Evolutionary conservation across 1,284 basidiomycete species (phyloP), one percentile per base, ranked within the genome.

Genomic region (Leccinum fuscescens): DNA sequence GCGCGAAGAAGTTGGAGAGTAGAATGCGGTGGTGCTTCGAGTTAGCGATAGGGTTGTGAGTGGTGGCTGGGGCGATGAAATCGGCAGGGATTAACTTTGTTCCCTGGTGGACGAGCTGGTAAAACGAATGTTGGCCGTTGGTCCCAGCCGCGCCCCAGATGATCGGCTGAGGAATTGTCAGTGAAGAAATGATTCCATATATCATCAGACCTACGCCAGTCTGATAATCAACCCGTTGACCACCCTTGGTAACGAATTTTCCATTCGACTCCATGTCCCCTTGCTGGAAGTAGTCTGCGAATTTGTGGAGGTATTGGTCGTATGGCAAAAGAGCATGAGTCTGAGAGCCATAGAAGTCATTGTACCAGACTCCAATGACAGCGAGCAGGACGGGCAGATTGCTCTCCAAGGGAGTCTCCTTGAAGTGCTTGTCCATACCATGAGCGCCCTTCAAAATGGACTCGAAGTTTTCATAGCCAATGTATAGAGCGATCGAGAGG

Each of bases 241-340:
- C 96, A 67, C 87, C 83, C 81, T 98, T 99, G 69, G 96, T 98
- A 66, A 98, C 84, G 63, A 87, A 93, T 82, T 99, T 99, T 64
- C 96, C 96, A 77, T 99, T 98, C 22, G 94, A 97, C 79, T 99
- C 96, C 96, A 99, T 99, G 78, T 99, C 96, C 52, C 96, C 96
- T 81, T 99, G 96, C 78, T 99, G 96, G 92, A 99, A 99, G 83
- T 99, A 99, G 79, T 98, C 96, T 59, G 96, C 96, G 73, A 99
- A 99, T 78, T 97, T 97, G 85, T 97, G 93, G 69, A 99, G 81
- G 79, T 99, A 99, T 77, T 99, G 96, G 78, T 99, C 97, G 74
- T 99, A 99, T 4, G 96, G 96, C 35, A 99, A 82, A 53, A 99
- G 84, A 6, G 92, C 94, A 70, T 98, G 94, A 1, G 96, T 98